phyloP scores from a whole-genome alignment of 2,329 filamentous ascomycete genomes.

The Phialemoniopsis sp. region DNA sequence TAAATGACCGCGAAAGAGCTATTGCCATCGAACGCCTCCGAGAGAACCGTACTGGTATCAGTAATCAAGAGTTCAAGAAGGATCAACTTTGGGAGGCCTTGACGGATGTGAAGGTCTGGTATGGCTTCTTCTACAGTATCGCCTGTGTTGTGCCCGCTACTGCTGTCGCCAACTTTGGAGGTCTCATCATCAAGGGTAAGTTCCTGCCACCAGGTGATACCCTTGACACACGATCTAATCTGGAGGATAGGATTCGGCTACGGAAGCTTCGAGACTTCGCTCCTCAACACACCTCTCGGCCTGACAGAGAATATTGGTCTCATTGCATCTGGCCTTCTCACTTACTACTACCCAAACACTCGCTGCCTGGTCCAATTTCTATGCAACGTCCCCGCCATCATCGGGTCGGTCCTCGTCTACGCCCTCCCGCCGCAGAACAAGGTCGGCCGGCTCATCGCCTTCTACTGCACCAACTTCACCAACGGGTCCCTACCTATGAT shows the following conservation, averaged over 20 bases:
- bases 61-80: slow-evolving; percentile 32
- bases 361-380: slow-evolving; percentile 1
- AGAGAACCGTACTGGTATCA: slow-evolving; percentile 42
- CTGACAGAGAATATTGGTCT: no score
- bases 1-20: slow-evolving; percentile 50
- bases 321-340: no score
- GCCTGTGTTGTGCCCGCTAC: slow-evolving; percentile 11
- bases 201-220: no score
- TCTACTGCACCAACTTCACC: slow-evolving; percentile 32
- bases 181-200: slow-evolving; percentile 7
- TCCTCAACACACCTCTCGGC: no score
- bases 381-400: slow-evolving; percentile 6
- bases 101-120: slow-evolving; percentile 35
- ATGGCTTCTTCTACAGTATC: slow-evolving; percentile 39
- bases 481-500: slow-evolving; percentile 46
- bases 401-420: not conserved
- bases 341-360: not conserved
- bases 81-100: slow-evolving; percentile 33
- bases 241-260: no score
- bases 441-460: slow-evolving; percentile 29
- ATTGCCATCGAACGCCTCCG: slow-evolving; percentile 53
- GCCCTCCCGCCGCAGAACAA: not conserved
- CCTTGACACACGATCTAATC: no score
- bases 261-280: no score
- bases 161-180: slow-evolving; percentile 14